Conservation (phyloP, 495 filamentous ascomycete species). For the Neurospora sp. region DNA sequence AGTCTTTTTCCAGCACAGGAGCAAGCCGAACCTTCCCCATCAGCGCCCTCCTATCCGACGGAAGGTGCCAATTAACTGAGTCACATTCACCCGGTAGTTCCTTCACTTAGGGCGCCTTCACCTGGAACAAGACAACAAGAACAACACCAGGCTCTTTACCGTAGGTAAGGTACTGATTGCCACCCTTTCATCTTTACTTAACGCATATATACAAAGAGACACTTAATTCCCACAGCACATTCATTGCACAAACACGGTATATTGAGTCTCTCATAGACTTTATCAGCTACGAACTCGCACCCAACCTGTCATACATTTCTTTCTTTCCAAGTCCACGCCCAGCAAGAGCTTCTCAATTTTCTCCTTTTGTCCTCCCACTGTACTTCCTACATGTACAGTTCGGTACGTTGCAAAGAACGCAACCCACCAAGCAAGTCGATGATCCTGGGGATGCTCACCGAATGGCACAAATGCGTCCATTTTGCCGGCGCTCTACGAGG, state of each 20-base stretch:
- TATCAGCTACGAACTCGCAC: too few relatives aligned
- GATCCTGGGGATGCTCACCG: neutral
- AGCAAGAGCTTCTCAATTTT: too few relatives aligned
- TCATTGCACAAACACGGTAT: too few relatives aligned
- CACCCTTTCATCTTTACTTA: too few relatives aligned
- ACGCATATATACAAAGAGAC: too few relatives aligned
- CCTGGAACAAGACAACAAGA: neutral
- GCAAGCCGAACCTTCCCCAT: neutral
- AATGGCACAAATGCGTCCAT: neutral
- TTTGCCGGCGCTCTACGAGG: neutral
- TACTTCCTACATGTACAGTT: neutral
- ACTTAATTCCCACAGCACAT: too few relatives aligned
- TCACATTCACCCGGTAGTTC: neutral
- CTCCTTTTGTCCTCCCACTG: too few relatives aligned
- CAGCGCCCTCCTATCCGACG: neutral
- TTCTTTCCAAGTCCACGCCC: too few relatives aligned
- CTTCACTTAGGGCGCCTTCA: neutral
- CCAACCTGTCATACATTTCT: too few relatives aligned
- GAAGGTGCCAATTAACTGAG: neutral
- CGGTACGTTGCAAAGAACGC: neutral
- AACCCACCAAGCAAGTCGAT: neutral
- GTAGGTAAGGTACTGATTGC: neutral
- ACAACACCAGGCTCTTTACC: neutral
- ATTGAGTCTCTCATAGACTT: too few relatives aligned
- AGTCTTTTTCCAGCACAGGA: neutral